Evolutionary conservation across 257 asterid genomes (phyloP), one percentile per base, ranked within the genome.

Genomic region (Knoxia roxburghii): DNA sequence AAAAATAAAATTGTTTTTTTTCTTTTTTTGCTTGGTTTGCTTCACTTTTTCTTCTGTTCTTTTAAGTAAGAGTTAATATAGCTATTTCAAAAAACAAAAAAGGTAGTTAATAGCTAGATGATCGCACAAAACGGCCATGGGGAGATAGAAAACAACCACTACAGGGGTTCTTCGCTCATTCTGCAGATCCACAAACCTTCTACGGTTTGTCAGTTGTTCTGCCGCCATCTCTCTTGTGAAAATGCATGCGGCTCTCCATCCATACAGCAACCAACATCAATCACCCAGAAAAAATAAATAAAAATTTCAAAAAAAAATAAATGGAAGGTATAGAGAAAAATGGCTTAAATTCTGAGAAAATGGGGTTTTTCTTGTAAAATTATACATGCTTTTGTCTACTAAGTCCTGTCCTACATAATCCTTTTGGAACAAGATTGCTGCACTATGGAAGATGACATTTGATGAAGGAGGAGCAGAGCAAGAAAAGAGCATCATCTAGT

Each of bases 331-430:
- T 27, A 30, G 63, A 57, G 63, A 32, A 57, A 57, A 57, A 15
- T 57, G 43, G 17, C 46, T 59, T 59, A 0, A 58, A 33, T 32
- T 59, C 64, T 59, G 18, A 40, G 46, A 59, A 59, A 10, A 59
- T 26, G 14, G 41, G 50, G 12, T 18, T 26, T 45, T 2, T 58
- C 51, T 33, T 56, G 49, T 73, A 53, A 35, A 65, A 67, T 65
- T 45, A 37, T 69, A 77, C 78, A 73, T 60, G 53, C n/a, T 69
- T 54, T 64, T 63, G 41, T 62, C 61, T 45, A 35, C 61, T 51
- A 74, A 70, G 41, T 9, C 57, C 46, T 70, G 24, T 55, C 63
- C 77, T 74, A 72, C 68, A 51, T 49, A 49, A 13, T 56, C 66
- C 65, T 76, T 64, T 30, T 55, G 29, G 59, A 17, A 58, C 60